Evolutionary conservation across 345 rosid species (phyloP).

Genomic region (Eutrema heterophyllum): DNA sequence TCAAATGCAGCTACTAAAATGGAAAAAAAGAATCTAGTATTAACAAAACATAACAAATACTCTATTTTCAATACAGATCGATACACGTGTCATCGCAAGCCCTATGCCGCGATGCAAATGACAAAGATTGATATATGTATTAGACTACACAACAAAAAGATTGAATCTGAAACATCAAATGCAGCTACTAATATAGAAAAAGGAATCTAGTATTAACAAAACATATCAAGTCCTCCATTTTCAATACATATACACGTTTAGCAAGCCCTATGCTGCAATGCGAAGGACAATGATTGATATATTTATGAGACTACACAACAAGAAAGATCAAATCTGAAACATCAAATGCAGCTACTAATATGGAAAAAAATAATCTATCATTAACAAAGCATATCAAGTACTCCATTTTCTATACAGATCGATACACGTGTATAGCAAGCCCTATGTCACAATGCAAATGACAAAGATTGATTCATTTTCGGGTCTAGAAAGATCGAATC

Average conservation of each 20-base stretch:
- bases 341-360: slow-evolving; percentile 4
- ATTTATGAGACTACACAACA: slow-evolving; percentile 4
- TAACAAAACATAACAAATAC: background rate
- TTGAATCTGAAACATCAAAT: background rate
- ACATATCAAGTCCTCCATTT: too few relatives aligned
- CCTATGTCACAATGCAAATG: background rate
- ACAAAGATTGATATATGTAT: background rate
- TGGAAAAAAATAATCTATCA: background rate
- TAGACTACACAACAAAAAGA: slow-evolving; percentile 3
- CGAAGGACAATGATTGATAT: too few relatives aligned
- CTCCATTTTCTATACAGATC: background rate
- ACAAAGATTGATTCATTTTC: background rate
- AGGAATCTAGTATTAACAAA: too few relatives aligned
- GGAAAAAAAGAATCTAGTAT: background rate
- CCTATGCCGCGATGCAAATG: background rate
- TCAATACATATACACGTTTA: too few relatives aligned
- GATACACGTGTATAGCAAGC: background rate
- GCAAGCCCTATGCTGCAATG: too few relatives aligned
- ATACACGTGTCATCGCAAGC: background rate
- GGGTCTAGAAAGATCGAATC: background rate
- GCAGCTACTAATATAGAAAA: background rate
- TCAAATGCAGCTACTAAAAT: slow-evolving; percentile 6
- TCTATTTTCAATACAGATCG: background rate
- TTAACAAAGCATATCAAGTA: background rate
- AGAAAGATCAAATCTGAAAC: background rate